Base-by-base conservation (phyloP, 148 eudicot species). In the Heliosperma pusillum region DNA sequence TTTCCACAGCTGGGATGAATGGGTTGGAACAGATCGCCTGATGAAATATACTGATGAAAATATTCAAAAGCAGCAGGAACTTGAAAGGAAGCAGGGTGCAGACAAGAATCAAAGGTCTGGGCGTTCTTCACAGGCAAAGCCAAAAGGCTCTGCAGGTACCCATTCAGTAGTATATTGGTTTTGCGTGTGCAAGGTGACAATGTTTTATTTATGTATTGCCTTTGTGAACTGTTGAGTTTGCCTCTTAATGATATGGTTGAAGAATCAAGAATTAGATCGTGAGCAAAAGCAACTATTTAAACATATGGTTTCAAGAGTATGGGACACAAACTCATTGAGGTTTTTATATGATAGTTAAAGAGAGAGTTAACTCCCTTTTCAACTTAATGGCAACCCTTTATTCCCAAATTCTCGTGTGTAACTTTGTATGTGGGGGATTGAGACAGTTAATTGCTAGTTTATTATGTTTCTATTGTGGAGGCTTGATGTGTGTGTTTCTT, bases 1-100 rank as follows among this genome's bases (percentile, higher is more conserved):
- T 81, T 87, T 75, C 52, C 80, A 83, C 91, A 95, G 99, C 83
- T 95, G 99, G 99, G 99, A 95, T 85, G 99, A 95, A 88, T 95
- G 99, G 99, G 99, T 95, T 77, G 94, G 89, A 69, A 65, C 73
- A 56, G 96, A 87, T 76, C 92, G 99, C 67, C 73, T 95, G 86
- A 74, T 95, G 96, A 92, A 95, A 76, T 42, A 82, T 82, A 88
- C 88, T 13, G 88, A 81, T 66, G 99, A 95, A 81, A 95, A 92
- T 78, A 70, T 89, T 45, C 77, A 69, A 83, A 95, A 95, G 89
- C 97, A 95, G 87, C 88, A 81, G 76, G 88, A 90, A 57, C 86
- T 94, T 62, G 93, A 88, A 80, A 92, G 89, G 87, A 95, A 92
- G 74, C 93, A 87, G 82, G 92, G 89, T 58, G 83, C 80, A 21